These are phyloP conservation scores for Laburnicola sp. DNA, from an alignment of 2,329 filamentous ascomycete genomes.

Conservation along the genomic window DNA sequence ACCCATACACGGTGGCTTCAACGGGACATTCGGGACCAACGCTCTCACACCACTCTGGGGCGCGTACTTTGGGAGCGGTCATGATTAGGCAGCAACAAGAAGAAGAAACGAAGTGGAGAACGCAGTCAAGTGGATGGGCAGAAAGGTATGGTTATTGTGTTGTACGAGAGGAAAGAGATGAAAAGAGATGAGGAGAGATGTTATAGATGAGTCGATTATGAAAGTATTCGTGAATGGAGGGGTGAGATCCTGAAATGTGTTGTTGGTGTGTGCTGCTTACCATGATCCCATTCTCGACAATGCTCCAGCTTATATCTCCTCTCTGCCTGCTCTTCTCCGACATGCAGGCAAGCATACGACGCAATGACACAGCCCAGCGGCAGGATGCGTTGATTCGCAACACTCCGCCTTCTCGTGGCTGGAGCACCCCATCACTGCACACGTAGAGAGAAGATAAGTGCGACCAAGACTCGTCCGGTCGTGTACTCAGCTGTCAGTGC, in stretches of 20 bases:
- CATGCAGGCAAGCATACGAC: neutral
- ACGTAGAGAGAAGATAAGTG: neutral
- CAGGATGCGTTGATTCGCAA: neutral
- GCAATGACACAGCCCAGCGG: conserved; percentile 1
- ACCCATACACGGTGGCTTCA: conserved; percentile 55
- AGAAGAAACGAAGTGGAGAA: neutral
- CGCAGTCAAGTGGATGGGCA: neutral
- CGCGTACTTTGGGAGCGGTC: conserved; percentile 7
- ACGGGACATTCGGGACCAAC: conserved; percentile 46
- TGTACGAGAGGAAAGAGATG: neutral
- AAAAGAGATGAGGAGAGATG: neutral
- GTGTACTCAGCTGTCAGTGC: neutral
- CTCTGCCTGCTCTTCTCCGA: neutral
- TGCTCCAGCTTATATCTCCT: neutral
- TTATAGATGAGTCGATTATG: neutral
- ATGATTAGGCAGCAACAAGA: neutral
- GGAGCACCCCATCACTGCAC: neutral
- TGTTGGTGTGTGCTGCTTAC: conserved; percentile 4
- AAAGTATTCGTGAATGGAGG: neutral
- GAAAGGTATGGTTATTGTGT: neutral
- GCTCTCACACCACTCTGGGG: conserved; percentile 17
- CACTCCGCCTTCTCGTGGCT: neutral
- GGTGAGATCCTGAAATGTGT: neutral
- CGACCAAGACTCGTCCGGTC: neutral
- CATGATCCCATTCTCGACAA: neutral